These are phyloP conservation scores for Gracilaria caudata DNA, from an alignment of 23 red algal species.

Conservation along the genomic window DNA sequence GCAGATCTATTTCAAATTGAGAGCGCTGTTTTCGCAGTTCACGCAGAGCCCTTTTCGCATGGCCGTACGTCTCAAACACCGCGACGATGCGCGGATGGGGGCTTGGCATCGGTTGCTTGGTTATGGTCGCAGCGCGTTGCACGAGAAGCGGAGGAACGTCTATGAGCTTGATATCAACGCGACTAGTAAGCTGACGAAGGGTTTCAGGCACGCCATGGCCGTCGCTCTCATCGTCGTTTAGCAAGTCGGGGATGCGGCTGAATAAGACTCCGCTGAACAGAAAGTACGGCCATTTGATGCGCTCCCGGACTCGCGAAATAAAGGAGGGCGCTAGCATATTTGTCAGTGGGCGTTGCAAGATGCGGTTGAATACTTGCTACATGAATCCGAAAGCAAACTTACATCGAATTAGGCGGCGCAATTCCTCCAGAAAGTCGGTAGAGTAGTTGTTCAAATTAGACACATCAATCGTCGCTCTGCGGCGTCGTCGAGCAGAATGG, in stretches of 20 bases:
- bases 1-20: conserved; percentile 20
- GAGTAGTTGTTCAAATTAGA: background rate
- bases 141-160: conserved; percentile 48
- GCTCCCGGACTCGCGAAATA: conserved; percentile 23
- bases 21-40: conserved; percentile 9
- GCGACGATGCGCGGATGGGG: conserved; percentile 15
- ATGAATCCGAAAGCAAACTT: background rate
- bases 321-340: conserved; percentile 16
- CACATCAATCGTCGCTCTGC: background rate
- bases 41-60: background rate
- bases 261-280: conserved; percentile 50
- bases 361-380: background rate
- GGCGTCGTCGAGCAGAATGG: background rate
- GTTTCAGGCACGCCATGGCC: conserved; percentile 31
- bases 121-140: conserved; percentile 20
- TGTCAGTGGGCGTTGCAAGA: background rate
- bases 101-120: background rate
- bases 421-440: background rate
- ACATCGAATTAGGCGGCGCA: conserved; percentile 34
- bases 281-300: conserved; percentile 49
- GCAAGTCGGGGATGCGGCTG: background rate
- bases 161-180: conserved; percentile 49
- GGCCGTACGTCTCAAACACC: conserved; percentile 60
- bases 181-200: conserved; percentile 7
- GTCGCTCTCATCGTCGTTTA: background rate